Evolutionary conservation across 352 stramenopile species (phyloP).

Genomic region (Globisporangium megalacanthum): DNA sequence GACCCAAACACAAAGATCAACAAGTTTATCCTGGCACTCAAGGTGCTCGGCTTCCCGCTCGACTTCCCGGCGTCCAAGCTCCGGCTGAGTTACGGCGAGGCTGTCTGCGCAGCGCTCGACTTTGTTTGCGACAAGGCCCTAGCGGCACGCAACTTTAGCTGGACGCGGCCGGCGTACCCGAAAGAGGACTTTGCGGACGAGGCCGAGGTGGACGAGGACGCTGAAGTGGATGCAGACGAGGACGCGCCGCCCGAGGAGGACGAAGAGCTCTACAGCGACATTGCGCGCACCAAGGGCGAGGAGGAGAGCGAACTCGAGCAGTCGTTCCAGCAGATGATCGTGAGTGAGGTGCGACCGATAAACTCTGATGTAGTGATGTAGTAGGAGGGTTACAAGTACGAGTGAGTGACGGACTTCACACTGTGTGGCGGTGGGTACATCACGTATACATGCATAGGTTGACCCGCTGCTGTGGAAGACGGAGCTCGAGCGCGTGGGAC

Average conservation of each 20-base stretch:
- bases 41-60: slow-evolving; percentile 74
- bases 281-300: slow-evolving; percentile 31
- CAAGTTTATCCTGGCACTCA: slow-evolving; percentile 82
- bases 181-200: slow-evolving; percentile 71
- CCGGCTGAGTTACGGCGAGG: slow-evolving; percentile 73
- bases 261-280: slow-evolving; percentile 45
- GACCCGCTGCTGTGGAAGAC: slow-evolving; percentile 80
- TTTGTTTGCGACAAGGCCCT: slow-evolving; percentile 84
- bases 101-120: slow-evolving; percentile 62
- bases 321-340: slow-evolving; percentile 83
- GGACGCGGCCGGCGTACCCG: slow-evolving; percentile 61
- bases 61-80: slow-evolving; percentile 79
- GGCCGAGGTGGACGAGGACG: slow-evolving; percentile 48
- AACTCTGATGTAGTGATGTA: background rate
- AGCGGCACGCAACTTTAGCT: slow-evolving; percentile 51
- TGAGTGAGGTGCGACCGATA: slow-evolving; percentile 33
- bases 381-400: background rate
- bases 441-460: slow-evolving; percentile 20
- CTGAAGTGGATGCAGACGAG: slow-evolving; percentile 34
- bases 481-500: slow-evolving; percentile 75
- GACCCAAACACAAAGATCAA: slow-evolving; percentile 84
- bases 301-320: slow-evolving; percentile 59
- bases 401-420: too few species aligned
- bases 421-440: background rate
- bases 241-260: slow-evolving; percentile 17